Percentiles rank a stretch among this genome's conserved stretches.
Evolutionary conservation across 2,329 filamentous ascomycete genomes (phyloP).

Genomic region (Exophiala sideris): DNA sequence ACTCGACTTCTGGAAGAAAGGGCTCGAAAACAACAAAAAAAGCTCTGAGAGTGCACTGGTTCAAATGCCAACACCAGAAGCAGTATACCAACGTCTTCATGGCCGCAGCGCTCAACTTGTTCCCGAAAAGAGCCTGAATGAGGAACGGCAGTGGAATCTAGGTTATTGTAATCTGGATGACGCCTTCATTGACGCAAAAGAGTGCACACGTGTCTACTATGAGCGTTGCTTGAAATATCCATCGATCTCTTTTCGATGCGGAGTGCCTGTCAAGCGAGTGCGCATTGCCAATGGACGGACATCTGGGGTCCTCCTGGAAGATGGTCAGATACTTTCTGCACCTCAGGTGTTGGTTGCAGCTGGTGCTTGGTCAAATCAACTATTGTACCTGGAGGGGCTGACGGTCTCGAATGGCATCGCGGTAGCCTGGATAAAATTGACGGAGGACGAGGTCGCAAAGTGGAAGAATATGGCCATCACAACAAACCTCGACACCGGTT

Average conservation of each 20-base stretch:
- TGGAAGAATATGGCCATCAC: constrained; percentile 33
- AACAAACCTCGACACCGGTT: constrained; percentile 30
- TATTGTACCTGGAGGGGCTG: constrained; percentile 25
- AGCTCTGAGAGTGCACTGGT: not conserved
- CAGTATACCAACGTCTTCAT: constrained; percentile 28
- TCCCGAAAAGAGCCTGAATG: constrained; percentile 1
- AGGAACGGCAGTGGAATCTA: constrained; percentile 22
- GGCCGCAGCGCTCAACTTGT: constrained; percentile 16
- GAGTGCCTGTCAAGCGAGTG: constrained; percentile 20
- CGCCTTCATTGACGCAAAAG: constrained; percentile 30
- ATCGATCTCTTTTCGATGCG: constrained; percentile 26
- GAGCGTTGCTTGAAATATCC: constrained; percentile 24
- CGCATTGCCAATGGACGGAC: constrained; percentile 3
- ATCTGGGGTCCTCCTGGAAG: constrained; percentile 23
- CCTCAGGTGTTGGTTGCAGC: constrained; percentile 25
- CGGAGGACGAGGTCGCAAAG: constrained; percentile 21
- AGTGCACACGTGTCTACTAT: constrained; percentile 28
- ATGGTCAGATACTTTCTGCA: constrained; percentile 19
- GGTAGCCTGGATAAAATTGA: constrained; percentile 32
- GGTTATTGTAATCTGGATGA: constrained; percentile 29
- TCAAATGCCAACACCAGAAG: constrained; percentile 14
- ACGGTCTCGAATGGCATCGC: constrained; percentile 24
- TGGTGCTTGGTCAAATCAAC: constrained; percentile 29
- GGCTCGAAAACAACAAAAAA: not conserved
- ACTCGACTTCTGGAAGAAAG: constrained; percentile 7